Evolutionary conservation across 352 stramenopile species (phyloP), one percentile per base, ranked within the genome.

Genomic region (Plasmopara viticola): DNA sequence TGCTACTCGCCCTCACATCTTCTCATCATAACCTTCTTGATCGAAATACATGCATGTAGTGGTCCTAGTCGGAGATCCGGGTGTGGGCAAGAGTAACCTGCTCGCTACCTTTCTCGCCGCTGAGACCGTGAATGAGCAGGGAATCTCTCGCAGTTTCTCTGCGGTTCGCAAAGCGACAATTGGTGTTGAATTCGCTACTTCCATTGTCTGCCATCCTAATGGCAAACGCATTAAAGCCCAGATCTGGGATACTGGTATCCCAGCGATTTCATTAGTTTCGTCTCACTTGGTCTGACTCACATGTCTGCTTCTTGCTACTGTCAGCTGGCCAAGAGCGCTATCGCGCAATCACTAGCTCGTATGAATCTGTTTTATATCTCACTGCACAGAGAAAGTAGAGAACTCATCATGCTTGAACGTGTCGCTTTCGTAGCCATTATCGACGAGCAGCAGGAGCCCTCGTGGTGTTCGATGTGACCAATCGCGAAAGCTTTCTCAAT

Each of bases 61-160:
- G 42, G 80, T 91, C 44, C 60, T 92, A 30, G 79, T 92, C 15
- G 82, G 82, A 4, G 82, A 92, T 44, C 75, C 78, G 0, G 86
- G 76, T n/a, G 89, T 97, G 9, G 89, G 89, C 38, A 97, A 97
- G 62, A 96, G 79, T 10, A 96, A 90, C 54, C 70, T 97, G 15
- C 80, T 97, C 17, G 76, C 74, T 58, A 70, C 80, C 53, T 79
- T 97, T 68, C 53, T 94, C 50, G 61, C 74, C 0, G 50, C 61
- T 5, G 61, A 81, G 5, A 13, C 46, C 12, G 45, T 57, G n/a
- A 68, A 68, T 39, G 64, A 53, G 0, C 34, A 80, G 13, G 70
- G 70, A 18, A 48, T 72, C 5, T 64, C 71, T 7, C 74, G 70
- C 30, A 63, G 60, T 20, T 87, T 83, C 46, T 80, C 69, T 6